These are phyloP conservation scores for Coffea canephora DNA, from an alignment of 257 asterid species.

Conservation along the genomic window DNA sequence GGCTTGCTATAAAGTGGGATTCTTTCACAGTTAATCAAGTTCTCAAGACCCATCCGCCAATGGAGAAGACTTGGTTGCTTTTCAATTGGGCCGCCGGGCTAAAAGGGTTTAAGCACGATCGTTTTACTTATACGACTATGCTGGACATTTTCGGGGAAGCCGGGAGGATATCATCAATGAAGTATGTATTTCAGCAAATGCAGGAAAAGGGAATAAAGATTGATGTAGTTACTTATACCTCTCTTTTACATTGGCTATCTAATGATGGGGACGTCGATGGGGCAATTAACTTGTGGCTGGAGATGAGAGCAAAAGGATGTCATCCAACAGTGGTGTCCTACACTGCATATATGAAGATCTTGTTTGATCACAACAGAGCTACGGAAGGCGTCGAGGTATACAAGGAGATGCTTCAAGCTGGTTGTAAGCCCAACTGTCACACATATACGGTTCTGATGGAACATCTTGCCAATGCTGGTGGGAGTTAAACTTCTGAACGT, in stretches of 20 bases:
- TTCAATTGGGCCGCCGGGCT: slow-evolving; percentile 74
- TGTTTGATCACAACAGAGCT: slow-evolving; percentile 57
- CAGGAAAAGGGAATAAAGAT: slow-evolving; percentile 64
- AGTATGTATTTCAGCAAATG: slow-evolving; percentile 64
- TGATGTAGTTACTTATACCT: slow-evolving; percentile 79
- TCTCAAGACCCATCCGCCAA: slow-evolving; percentile 90
- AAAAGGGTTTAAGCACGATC: slow-evolving; percentile 76
- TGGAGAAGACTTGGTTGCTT: slow-evolving; percentile 93
- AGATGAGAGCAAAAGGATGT: slow-evolving; percentile 67
- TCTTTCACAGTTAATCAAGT: slow-evolving; percentile 84
- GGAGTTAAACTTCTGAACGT: slow-evolving; percentile 10
- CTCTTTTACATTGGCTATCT: slow-evolving; percentile 82
- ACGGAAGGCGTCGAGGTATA: slow-evolving; percentile 60
- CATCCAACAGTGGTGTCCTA: slow-evolving; percentile 76
- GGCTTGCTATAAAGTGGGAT: slow-evolving; percentile 71
- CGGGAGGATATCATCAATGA: slow-evolving; percentile 73
- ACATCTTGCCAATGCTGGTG: slow-evolving; percentile 81
- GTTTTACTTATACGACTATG: slow-evolving; percentile 90
- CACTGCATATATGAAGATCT: slow-evolving; percentile 83
- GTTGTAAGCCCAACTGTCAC: slow-evolving; percentile 64
- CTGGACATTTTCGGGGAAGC: slow-evolving; percentile 97
- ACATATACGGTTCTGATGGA: slow-evolving; percentile 84
- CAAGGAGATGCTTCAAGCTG: slow-evolving; percentile 79
- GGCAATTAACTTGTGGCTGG: slow-evolving; percentile 66
- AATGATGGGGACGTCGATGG: slow-evolving; percentile 71